These are phyloP conservation scores for Gossypium bickii DNA, from an alignment of 345 rosid species.

Conservation along the genomic window DNA sequence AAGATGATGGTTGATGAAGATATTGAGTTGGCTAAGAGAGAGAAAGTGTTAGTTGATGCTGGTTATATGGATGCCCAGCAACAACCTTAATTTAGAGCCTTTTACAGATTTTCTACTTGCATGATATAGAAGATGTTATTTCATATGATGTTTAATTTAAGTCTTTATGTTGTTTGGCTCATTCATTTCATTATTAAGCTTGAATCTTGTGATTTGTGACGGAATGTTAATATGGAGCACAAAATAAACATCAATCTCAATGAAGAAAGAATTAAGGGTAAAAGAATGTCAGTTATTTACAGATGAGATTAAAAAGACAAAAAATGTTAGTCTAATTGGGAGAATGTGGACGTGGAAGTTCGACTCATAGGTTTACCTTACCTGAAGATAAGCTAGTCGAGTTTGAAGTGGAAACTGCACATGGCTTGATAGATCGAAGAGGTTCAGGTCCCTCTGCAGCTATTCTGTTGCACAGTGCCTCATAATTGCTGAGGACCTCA, in stretches of 20 bases:
- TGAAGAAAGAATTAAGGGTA: background rate
- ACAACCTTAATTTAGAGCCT: conserved; percentile 39
- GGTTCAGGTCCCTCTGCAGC: conserved; percentile 67
- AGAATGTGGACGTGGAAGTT: conserved; percentile 6
- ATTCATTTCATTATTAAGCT: background rate
- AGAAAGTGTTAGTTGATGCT: conserved; percentile 80
- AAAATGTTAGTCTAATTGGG: background rate
- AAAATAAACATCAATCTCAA: background rate
- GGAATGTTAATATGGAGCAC: background rate
- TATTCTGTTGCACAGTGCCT: conserved; percentile 75
- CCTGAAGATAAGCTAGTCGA: conserved; percentile 13
- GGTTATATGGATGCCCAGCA: conserved; percentile 76
- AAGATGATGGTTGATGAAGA: conserved; percentile 84
- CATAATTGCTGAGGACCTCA: conserved; percentile 74
- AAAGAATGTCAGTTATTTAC: background rate
- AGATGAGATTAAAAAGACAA: background rate
- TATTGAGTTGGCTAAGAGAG: conserved; percentile 63
- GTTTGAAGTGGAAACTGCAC: conserved; percentile 24
- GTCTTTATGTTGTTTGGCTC: background rate
- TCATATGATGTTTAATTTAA: conserved; percentile 4
- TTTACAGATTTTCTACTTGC: background rate
- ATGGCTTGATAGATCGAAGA: conserved; percentile 46
- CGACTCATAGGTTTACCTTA: background rate
- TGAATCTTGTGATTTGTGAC: too few species aligned
- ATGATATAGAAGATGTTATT: background rate